phyloP scores from a whole-genome alignment of 345 rosid species.

The Melastoma malabathricum region DNA sequence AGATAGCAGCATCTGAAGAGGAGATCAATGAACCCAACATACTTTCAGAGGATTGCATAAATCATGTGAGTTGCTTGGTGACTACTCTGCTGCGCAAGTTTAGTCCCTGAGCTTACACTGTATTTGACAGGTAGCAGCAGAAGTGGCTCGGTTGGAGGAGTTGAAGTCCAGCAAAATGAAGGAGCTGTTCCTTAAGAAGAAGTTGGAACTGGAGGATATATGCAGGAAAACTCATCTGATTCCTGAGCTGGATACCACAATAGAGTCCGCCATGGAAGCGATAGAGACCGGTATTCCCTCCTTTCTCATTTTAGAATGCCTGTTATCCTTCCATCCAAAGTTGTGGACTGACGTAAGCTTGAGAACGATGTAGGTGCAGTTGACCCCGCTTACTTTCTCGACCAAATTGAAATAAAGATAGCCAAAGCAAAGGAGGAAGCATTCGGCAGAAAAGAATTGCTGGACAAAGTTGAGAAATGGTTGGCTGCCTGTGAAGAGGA shows the following conservation, averaged over 20 bases:
- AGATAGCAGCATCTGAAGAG: slow-evolving; percentile 88
- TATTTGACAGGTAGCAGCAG: slow-evolving; percentile 66
- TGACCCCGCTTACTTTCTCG: slow-evolving; percentile 54
- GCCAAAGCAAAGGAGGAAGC: slow-evolving; percentile 85
- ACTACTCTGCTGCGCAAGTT: not conserved
- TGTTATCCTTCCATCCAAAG: not conserved
- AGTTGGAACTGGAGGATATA: slow-evolving; percentile 72
- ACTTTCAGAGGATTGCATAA: slow-evolving; percentile 69
- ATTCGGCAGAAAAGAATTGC: slow-evolving; percentile 75
- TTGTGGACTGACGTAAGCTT: not conserved
- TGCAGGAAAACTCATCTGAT: slow-evolving; percentile 83
- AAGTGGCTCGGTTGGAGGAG: slow-evolving; percentile 76
- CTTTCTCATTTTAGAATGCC: not conserved
- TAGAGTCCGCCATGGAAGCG: slow-evolving; percentile 55
- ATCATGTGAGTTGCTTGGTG: slow-evolving; percentile 42
- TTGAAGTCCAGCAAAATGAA: slow-evolving; percentile 92
- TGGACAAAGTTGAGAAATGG: slow-evolving; percentile 97
- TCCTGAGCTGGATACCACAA: slow-evolving; percentile 47
- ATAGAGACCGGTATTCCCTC: slow-evolving; percentile 60
- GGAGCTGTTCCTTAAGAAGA: slow-evolving; percentile 90
- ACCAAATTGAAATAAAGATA: slow-evolving; percentile 75
- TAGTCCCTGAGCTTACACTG: slow-evolving; percentile 1
- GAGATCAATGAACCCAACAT: slow-evolving; percentile 82
- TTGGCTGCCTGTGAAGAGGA: slow-evolving; percentile 88
- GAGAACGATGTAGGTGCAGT: slow-evolving; percentile 31